Conservation (phyloP, 768 basidiomycete species). For the Lyophyllum atratum region DNA sequence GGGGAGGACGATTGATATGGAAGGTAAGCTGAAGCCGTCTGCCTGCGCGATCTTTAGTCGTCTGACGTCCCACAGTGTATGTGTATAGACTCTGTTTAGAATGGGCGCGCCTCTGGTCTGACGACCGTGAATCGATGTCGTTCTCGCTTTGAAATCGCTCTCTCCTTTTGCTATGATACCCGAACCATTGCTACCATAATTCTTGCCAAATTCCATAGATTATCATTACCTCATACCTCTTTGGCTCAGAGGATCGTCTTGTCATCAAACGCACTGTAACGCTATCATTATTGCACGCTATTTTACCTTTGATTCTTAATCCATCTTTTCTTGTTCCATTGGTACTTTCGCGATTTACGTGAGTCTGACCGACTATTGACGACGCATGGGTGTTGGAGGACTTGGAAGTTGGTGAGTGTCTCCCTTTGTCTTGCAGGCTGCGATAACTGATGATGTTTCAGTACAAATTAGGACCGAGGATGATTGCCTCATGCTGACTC, state of each 20-base stretch:
- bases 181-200: neutral
- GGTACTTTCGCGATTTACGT: neutral
- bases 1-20: slow-evolving; percentile 87
- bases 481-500: neutral
- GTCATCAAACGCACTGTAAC: neutral
- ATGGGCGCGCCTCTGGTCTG: slow-evolving; percentile 82
- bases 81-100: slow-evolving; percentile 87
- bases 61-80: slow-evolving; percentile 58
- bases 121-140: slow-evolving; percentile 78
- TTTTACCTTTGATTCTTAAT: neutral
- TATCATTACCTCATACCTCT: neutral
- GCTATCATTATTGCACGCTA: neutral
- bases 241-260: neutral
- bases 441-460: neutral
- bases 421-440: neutral
- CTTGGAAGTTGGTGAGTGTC: neutral
- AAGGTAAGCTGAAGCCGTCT: slow-evolving; percentile 57
- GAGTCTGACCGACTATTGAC: neutral
- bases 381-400: neutral
- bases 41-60: neutral
- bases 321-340: neutral
- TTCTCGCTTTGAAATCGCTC: slow-evolving; percentile 21
- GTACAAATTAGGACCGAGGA: neutral
- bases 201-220: neutral
- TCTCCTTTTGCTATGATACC: neutral